These are phyloP conservation scores for Bothia castanella DNA, from an alignment of 1,284 basidiomycete species.

Conservation along the genomic window DNA sequence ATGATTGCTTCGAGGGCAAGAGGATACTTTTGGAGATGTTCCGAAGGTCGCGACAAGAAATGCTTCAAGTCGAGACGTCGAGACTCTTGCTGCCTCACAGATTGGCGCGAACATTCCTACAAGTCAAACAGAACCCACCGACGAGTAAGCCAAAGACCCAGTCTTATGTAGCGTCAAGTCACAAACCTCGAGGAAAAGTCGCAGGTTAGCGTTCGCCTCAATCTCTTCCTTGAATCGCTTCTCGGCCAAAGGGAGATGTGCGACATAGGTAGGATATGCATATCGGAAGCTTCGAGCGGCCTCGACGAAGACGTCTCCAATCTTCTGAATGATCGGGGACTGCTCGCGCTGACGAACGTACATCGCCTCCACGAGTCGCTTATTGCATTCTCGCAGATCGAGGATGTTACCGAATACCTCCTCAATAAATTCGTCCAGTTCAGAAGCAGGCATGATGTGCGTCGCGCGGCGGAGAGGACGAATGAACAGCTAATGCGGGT, in stretches of 20 bases:
- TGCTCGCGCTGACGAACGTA: constrained; percentile 88
- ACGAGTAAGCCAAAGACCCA: constrained; percentile 8
- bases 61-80: constrained; percentile 84
- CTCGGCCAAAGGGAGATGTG: constrained; percentile 83
- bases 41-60: constrained; percentile 82
- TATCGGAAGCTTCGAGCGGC: constrained; percentile 86
- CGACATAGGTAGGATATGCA: constrained; percentile 84
- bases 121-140: neutral
- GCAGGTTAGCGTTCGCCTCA: constrained; percentile 78
- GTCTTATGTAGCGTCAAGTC: neutral
- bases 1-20: constrained; percentile 84
- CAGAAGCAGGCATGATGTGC: constrained; percentile 65
- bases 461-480: constrained; percentile 66
- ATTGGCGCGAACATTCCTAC: constrained; percentile 55
- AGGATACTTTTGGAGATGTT: constrained; percentile 89
- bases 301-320: constrained; percentile 89
- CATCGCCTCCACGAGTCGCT: constrained; percentile 78
- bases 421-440: constrained; percentile 78
- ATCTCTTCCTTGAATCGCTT: constrained; percentile 82
- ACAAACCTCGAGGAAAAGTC: constrained; percentile 81
- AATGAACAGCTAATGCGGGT: constrained; percentile 61
- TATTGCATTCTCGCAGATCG: constrained; percentile 80
- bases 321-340: constrained; percentile 74
- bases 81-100: constrained; percentile 63
- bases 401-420: constrained; percentile 87